Conservation (phyloP, 208 protist species). For the Crithidia bombi region DNA sequence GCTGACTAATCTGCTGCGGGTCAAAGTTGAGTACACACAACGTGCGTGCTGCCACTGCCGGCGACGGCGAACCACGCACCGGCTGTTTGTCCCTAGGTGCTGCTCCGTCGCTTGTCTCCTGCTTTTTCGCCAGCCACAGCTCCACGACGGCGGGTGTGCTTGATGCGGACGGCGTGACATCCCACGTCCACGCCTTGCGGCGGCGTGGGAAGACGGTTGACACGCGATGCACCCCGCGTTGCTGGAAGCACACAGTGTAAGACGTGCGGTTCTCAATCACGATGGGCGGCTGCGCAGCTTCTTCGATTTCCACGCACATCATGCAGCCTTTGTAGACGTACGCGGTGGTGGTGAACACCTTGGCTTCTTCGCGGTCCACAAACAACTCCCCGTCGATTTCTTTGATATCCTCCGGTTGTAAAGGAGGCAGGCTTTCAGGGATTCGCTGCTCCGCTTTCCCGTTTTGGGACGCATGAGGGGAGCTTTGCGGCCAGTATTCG, state of each 20-base stretch:
- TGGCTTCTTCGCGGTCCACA: constrained; percentile 41
- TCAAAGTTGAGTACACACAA: constrained; percentile 64
- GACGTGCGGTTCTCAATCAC: constrained; percentile 79
- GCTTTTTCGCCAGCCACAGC: constrained; percentile 21
- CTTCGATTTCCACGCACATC: constrained; percentile 60
- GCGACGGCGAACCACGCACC: not conserved
- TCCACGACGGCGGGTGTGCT: constrained; percentile 17
- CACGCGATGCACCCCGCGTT: constrained; percentile 35
- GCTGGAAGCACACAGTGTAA: constrained; percentile 56
- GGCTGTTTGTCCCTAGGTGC: not conserved
- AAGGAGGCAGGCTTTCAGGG: constrained; percentile 41
- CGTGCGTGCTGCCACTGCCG: not conserved
- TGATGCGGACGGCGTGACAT: constrained; percentile 16
- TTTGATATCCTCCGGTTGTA: constrained; percentile 52
- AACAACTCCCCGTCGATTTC: constrained; percentile 41
- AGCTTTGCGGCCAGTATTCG: constrained; percentile 51
- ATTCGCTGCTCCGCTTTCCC: not conserved
- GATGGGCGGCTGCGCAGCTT: constrained; percentile 56
- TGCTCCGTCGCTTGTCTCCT: not conserved
- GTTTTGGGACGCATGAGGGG: not conserved
- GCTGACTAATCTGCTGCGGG: constrained; percentile 34
- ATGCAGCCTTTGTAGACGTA: constrained; percentile 43
- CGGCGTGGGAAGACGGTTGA: constrained; percentile 57
- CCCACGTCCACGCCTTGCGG: constrained; percentile 73
- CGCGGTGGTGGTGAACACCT: constrained; percentile 50